phyloP scores from a whole-genome alignment of 1,284 basidiomycete species.

The Sphagnurus paluster region DNA sequence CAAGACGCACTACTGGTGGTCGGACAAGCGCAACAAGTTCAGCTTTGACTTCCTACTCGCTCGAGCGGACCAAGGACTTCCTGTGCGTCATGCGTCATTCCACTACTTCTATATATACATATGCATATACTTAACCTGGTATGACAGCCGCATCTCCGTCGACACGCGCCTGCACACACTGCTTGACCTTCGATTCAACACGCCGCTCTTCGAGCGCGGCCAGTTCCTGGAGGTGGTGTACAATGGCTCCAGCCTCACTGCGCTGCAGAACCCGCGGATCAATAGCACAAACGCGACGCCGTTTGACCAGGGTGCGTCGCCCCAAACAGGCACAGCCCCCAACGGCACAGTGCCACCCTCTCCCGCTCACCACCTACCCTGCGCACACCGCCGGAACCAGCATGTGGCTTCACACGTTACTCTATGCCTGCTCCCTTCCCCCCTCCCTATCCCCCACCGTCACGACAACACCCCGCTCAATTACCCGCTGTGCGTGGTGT shows the following conservation, averaged over 20 bases:
- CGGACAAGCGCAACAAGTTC: constrained; percentile 62
- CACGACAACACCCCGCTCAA: too few relatives aligned
- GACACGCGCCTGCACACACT: constrained; percentile 73
- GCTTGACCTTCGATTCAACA: constrained; percentile 65
- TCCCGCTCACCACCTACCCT: too few relatives aligned
- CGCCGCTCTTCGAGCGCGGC: constrained; percentile 75
- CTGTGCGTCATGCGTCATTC: constrained; percentile 55
- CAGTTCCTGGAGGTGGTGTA: constrained; percentile 67
- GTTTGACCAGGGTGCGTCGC: constrained; percentile 73
- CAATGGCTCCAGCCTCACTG: constrained; percentile 62
- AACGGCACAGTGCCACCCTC: too few relatives aligned
- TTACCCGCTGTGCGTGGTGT: too few relatives aligned
- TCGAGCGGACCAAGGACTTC: constrained; percentile 80
- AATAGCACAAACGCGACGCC: constrained; percentile 65
- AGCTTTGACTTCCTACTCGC: constrained; percentile 68
- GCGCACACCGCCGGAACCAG: too few relatives aligned
- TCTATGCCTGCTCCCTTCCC: too few relatives aligned
- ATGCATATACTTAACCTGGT: too few relatives aligned
- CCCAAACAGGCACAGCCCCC: too few relatives aligned
- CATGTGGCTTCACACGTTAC: too few relatives aligned
- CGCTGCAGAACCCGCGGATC: constrained; percentile 44
- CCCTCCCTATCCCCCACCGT: too few relatives aligned
- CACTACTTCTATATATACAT: background rate
- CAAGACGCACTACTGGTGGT: constrained; percentile 69
- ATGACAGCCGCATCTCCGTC: constrained; percentile 71